Evolutionary conservation across 179 eudicot genomes (phyloP).

Genomic region (Amaranthus tricolor): DNA sequence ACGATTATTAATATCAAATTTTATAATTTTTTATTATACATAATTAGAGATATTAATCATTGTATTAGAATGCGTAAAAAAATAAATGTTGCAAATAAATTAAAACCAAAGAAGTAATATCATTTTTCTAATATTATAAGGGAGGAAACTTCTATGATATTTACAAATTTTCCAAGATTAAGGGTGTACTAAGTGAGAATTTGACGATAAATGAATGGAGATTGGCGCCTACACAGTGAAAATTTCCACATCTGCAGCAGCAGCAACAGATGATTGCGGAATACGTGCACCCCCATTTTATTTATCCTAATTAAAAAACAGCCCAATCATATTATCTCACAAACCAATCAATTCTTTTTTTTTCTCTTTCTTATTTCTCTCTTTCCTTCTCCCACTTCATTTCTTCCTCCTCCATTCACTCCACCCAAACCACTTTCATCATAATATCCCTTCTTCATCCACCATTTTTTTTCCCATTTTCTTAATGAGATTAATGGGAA

Average conservation of each 20-base stretch:
- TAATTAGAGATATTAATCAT: too few relatives aligned
- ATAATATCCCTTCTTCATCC: not conserved
- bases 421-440: not conserved
- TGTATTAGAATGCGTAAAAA: too few relatives aligned
- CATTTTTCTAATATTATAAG: too few relatives aligned
- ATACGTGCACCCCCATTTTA: conserved; percentile 50
- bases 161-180: too few relatives aligned
- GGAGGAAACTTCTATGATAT: too few relatives aligned
- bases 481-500: too few relatives aligned
- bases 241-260: conserved; percentile 28
- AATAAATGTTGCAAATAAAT: too few relatives aligned
- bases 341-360: conserved; percentile 25
- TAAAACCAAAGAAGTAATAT: too few relatives aligned
- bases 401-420: not conserved
- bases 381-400: conserved; percentile 9
- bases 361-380: conserved; percentile 14
- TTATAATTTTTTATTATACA: too few relatives aligned
- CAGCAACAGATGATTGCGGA: conserved; percentile 38
- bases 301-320: not conserved
- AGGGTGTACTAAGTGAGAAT: too few relatives aligned
- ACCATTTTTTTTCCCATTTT: not conserved
- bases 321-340: conserved; percentile 40
- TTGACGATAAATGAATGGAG: not conserved
- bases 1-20: too few relatives aligned
- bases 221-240: conserved; percentile 13